phyloP scores from a whole-genome alignment of 2,329 filamentous ascomycete genomes.

The Saccharata proteae region DNA sequence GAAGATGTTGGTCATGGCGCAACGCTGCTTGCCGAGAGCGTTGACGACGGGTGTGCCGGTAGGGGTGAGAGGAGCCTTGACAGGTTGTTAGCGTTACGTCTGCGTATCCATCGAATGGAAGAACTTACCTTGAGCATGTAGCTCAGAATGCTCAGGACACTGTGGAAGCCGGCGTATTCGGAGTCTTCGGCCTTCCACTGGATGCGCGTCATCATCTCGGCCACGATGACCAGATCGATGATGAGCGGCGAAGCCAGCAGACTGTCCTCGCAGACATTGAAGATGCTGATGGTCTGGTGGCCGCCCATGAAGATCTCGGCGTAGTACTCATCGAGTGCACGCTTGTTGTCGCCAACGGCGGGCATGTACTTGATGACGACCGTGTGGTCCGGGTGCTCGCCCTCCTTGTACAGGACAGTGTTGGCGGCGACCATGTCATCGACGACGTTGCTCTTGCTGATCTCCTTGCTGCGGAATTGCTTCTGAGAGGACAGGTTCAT shows the following conservation, averaged over 20 bases:
- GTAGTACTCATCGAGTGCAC: conserved; percentile 96
- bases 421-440: conserved; percentile 99
- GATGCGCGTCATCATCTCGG: conserved; percentile 98
- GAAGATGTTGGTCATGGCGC: conserved; percentile 94
- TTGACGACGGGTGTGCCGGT: conserved; percentile 94
- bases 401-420: conserved; percentile 74
- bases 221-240: conserved; percentile 84
- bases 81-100: conserved; percentile 9
- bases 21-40: conserved; percentile 88
- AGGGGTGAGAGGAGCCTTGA: conserved; percentile 77
- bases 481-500: conserved; percentile 96
- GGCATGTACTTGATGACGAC: conserved; percentile 99
- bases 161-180: conserved; percentile 90
- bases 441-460: conserved; percentile 97
- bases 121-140: conserved; percentile 75
- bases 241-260: conserved; percentile 91
- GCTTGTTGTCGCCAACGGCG: conserved; percentile 96
- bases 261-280: conserved; percentile 99
- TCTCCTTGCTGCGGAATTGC: conserved; percentile 99
- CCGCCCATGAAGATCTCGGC: conserved; percentile 93
- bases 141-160: conserved; percentile 89
- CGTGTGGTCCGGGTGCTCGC: conserved; percentile 93
- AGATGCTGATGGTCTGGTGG: conserved; percentile 95
- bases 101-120: background rate
- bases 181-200: conserved; percentile 59